phyloP scores from a whole-genome alignment of 352 stramenopile genomes.

The Phytophthora quininea region DNA sequence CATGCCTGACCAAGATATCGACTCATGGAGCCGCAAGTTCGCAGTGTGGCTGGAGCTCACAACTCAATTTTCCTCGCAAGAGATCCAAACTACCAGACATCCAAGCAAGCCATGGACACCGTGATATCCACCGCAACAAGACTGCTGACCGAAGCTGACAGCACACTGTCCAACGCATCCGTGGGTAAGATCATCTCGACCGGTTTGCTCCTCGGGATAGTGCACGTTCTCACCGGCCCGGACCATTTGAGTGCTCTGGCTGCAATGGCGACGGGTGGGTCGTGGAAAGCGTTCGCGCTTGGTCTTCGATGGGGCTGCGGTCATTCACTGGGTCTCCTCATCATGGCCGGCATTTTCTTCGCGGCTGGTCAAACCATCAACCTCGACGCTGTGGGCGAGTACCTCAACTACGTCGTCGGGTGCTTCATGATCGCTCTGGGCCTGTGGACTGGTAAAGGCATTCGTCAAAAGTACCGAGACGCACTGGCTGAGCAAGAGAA shows the following conservation, averaged over 20 bases:
- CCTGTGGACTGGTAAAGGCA: constrained; percentile 36
- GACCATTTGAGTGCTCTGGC: constrained; percentile 85
- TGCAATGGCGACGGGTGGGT: constrained; percentile 69
- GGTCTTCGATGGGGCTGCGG: constrained; percentile 85
- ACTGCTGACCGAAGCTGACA: constrained; percentile 27
- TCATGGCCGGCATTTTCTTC: constrained; percentile 73
- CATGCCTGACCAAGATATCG: too few relatives aligned
- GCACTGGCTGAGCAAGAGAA: constrained; percentile 24
- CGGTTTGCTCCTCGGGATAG: constrained; percentile 43
- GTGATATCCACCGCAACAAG: constrained; percentile 6
- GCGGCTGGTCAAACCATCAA: constrained; percentile 42
- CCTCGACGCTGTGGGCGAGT: constrained; percentile 42
- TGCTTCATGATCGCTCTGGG: constrained; percentile 64
- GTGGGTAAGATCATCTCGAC: constrained; percentile 48
- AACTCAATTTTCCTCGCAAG: constrained; percentile 4
- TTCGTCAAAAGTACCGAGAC: constrained; percentile 37
- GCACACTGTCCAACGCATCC: constrained; percentile 38
- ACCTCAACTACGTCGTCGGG: constrained; percentile 56
- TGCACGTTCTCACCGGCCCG: constrained; percentile 52
- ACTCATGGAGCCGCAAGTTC: neutral
- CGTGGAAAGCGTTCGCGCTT: constrained; percentile 67
- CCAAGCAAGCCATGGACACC: constrained; percentile 4
- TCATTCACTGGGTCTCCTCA: constrained; percentile 77
- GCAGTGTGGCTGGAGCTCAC: neutral
- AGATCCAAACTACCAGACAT: constrained; percentile 3